These are phyloP conservation scores for Calonectria honghensis DNA, from an alignment of 2,329 filamentous ascomycete genomes.

Conservation along the genomic window DNA sequence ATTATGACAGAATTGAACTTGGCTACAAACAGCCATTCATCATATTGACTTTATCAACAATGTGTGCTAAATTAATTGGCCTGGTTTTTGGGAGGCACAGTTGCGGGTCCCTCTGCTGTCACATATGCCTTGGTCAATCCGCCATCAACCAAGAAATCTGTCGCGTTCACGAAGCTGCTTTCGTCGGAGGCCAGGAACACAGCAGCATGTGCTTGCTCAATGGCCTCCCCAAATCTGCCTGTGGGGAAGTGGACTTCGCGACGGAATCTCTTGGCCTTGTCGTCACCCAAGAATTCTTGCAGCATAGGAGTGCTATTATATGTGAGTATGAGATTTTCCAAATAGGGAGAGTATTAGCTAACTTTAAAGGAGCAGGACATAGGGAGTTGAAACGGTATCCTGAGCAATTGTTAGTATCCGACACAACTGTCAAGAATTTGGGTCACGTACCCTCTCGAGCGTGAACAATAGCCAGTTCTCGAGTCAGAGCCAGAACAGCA, in stretches of 20 bases:
- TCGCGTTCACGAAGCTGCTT: conserved; percentile 91
- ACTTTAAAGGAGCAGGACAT: conserved; percentile 91
- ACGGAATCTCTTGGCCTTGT: conserved; percentile 85
- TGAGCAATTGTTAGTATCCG: neutral
- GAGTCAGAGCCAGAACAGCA: conserved; percentile 90
- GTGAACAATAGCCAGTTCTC: conserved; percentile 93
- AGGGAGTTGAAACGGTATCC: conserved; percentile 89
- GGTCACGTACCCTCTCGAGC: conserved; percentile 80
- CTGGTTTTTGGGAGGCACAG: conserved; percentile 75
- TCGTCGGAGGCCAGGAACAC: conserved; percentile 92
- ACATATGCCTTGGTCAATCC: conserved; percentile 96
- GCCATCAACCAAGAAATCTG: conserved; percentile 95
- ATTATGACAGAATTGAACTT: neutral
- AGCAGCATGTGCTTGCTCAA: conserved; percentile 94
- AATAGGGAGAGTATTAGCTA: neutral
- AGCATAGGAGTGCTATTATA: conserved; percentile 81
- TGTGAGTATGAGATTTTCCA: neutral
- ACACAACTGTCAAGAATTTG: no score
- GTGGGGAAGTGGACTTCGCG: conserved; percentile 93
- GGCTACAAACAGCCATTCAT: neutral
- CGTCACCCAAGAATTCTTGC: conserved; percentile 95
- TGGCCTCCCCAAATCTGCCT: conserved; percentile 92
- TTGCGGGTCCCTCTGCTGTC: conserved; percentile 76
- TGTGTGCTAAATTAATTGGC: conserved; percentile 56
- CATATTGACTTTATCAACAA: neutral